Evolutionary conservation across 2,329 filamentous ascomycete genomes (phyloP).

Genomic region (Alternaria sp.): DNA sequence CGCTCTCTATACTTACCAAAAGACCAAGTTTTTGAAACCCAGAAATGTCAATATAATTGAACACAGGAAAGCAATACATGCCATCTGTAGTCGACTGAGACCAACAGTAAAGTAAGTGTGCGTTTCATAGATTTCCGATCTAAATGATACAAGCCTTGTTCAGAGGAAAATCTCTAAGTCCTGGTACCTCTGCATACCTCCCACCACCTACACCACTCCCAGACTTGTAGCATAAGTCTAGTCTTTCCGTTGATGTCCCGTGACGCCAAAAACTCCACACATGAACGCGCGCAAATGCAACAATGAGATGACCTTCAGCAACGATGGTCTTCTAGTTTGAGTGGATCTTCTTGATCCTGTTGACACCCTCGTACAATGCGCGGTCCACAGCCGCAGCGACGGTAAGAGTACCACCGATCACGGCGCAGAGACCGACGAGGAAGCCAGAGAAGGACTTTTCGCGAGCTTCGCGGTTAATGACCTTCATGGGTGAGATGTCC

Average conservation of each 20-base stretch:
- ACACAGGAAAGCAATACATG: background rate
- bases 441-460: constrained; percentile 91
- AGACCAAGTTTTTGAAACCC: background rate
- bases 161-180: background rate
- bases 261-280: constrained; percentile 10
- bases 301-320: background rate
- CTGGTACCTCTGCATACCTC: background rate
- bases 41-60: background rate
- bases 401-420: constrained; percentile 92
- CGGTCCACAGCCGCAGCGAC: constrained; percentile 94
- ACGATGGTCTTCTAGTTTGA: constrained; percentile 51
- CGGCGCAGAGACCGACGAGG: constrained; percentile 89
- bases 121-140: background rate
- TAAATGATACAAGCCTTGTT: constrained; percentile 5
- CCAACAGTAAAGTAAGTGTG: background rate
- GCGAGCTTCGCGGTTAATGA: constrained; percentile 92
- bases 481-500: constrained; percentile 99
- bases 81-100: background rate
- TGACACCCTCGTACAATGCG: constrained; percentile 85
- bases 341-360: constrained; percentile 86
- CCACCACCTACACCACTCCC: background rate
- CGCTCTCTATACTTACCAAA: background rate
- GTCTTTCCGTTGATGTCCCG: background rate
- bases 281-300: constrained; percentile 6
- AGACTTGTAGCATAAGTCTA: background rate